Evolutionary conservation across 441 rosid species (phyloP).

Genomic region (Lepidium campestre): DNA sequence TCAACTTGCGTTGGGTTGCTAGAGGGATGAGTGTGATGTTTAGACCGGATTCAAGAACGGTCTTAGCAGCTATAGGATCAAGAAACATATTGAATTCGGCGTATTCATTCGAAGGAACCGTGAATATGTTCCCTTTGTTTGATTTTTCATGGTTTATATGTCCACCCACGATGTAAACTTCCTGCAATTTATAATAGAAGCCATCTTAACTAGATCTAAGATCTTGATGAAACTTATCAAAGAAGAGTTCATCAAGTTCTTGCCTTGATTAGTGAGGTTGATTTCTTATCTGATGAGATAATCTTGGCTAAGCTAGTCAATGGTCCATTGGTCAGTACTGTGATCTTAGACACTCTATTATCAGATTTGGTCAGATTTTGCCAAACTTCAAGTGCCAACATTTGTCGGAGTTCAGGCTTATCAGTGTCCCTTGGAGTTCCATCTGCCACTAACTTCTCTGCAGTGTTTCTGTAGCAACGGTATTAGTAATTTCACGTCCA

Average conservation of each 20-base stretch:
- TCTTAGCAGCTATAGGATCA: conserved; percentile 74
- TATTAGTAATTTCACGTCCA: no score
- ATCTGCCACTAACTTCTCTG: conserved; percentile 50
- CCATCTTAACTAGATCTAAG: background rate
- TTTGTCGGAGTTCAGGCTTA: conserved; percentile 71
- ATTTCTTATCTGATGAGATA: conserved; percentile 31
- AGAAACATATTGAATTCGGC: conserved; percentile 83
- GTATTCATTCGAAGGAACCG: conserved; percentile 40
- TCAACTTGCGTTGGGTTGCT: conserved; percentile 41
- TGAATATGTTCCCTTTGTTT: conserved; percentile 60
- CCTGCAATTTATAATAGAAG: no score
- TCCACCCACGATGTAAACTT: conserved; percentile 47
- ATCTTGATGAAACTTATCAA: background rate
- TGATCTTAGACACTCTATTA: conserved; percentile 46
- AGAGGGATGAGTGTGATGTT: conserved; percentile 74
- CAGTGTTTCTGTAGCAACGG: conserved; percentile 48
- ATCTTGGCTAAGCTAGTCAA: conserved; percentile 74
- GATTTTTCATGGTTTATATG: conserved; percentile 35
- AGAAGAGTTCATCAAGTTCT: background rate
- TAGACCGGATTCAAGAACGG: conserved; percentile 54
- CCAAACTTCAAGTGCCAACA: conserved; percentile 74
- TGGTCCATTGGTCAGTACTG: conserved; percentile 75
- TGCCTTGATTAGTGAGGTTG: conserved; percentile 57
- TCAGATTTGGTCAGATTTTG: conserved; percentile 31
- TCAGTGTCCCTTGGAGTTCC: conserved; percentile 75